Base-by-base conservation (phyloP, 1,284 basidiomycete species). In the Puccinia sorghi region DNA sequence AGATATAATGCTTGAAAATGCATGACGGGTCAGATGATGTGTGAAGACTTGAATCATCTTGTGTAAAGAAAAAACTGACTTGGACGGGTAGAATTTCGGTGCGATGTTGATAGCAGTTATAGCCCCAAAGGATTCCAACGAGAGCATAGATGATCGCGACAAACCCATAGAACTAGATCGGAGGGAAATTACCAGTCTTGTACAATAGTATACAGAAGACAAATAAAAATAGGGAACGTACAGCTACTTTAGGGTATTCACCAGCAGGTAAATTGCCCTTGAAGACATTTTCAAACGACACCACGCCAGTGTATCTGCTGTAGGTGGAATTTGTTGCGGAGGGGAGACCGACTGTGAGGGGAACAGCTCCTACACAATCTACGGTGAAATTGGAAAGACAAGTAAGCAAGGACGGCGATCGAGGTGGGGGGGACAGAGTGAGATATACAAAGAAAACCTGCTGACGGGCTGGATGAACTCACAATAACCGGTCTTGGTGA, bases 181-280 rank as follows among this genome's bases (percentile, higher is more conserved):
- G 20, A 15, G 17, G 27, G n/a, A 56, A 56, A 56, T 56, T 9
- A 56, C 11, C n/a, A 56, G 54, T 22, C 54, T 56, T 22, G 11
- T 8, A 39, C 12, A 15, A 17, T 59, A 46, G 41, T 15, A n/a
- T n/a, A n/a, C n/a, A 41, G 48, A 43, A 17, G 4, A 64, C 13
- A 54, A 69, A 46, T 15, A 50, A 52, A 27, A n/a, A 52, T 22
- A 46, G 69, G 22, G 50, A 15, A 86, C 92, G 84, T 84, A 96
- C 93, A 80, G 89, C 91, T 83, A 98, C 92, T 89, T 99, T 99
- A n/a, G 96, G 96, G 84, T 97, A 97, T 84, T 99, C 96, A 2
- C 92, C 89, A 3, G 95, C 94, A 3, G 96, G 89, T 22, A 99
- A 87, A 84, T 93, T 89, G 50, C 96, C 96, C 52, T 91, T 86